These are phyloP conservation scores for Rhizopogon rudus DNA, from an alignment of 768 basidiomycete species.

Conservation along the genomic window DNA sequence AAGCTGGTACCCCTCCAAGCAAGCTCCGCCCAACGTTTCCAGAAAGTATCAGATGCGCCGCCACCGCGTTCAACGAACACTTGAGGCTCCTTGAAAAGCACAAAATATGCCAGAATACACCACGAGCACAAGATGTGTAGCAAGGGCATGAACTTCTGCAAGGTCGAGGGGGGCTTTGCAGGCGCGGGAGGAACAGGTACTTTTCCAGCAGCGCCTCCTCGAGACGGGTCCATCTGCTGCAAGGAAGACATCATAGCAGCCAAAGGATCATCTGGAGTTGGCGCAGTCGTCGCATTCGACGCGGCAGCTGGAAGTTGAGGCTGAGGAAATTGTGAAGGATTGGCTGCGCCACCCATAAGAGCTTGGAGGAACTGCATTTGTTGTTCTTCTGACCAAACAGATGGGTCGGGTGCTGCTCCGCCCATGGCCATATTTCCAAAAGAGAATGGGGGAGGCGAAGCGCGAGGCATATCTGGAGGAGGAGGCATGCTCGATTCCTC, in stretches of 20 bases:
- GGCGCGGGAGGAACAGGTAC: constrained; percentile 15
- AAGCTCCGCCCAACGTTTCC: constrained; percentile 64
- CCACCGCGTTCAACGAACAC: constrained; percentile 34
- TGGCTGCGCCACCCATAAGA: constrained; percentile 39
- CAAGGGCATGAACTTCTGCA: constrained; percentile 62
- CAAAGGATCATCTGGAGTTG: constrained; percentile 38
- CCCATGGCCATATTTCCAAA: constrained; percentile 15
- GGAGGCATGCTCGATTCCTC: constrained; percentile 29
- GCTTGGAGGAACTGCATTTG: constrained; percentile 67
- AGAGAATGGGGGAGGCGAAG: constrained; percentile 20
- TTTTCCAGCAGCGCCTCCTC: constrained; percentile 21
- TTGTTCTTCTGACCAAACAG: constrained; percentile 64
- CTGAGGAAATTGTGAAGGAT: constrained; percentile 22
- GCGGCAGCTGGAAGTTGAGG: not conserved
- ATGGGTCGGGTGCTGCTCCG: constrained; percentile 39
- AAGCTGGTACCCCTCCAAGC: constrained; percentile 30
- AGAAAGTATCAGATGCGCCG: constrained; percentile 32
- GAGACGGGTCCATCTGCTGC: constrained; percentile 19
- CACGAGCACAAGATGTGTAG: constrained; percentile 63
- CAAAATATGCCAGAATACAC: constrained; percentile 62
- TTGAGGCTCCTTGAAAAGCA: constrained; percentile 60
- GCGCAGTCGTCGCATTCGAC: too few species aligned
- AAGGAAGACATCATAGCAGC: constrained; percentile 36
- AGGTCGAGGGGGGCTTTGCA: constrained; percentile 34
- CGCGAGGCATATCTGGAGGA: constrained; percentile 20